Conservation (phyloP, 257 asterid species). For the Petunia secreta region DNA sequence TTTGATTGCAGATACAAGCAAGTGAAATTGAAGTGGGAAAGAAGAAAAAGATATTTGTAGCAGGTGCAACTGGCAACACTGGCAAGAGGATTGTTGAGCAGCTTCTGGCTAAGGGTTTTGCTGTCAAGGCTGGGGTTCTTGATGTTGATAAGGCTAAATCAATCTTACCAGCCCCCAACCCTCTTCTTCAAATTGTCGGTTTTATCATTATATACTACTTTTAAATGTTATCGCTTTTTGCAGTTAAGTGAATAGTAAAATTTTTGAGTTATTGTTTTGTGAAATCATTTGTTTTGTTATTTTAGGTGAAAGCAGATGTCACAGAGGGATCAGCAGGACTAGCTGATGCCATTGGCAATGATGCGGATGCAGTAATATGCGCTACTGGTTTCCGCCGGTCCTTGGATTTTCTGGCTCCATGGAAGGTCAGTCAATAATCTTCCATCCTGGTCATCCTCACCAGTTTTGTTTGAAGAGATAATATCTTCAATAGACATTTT, state of each 20-base stretch:
- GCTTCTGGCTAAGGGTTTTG: constrained; percentile 88
- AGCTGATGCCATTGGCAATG: constrained; percentile 83
- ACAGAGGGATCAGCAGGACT: constrained; percentile 79
- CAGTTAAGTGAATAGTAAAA: background rate
- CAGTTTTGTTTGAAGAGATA: too few relatives aligned
- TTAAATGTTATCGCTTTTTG: background rate
- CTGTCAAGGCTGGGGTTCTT: constrained; percentile 89
- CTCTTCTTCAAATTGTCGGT: constrained; percentile 82
- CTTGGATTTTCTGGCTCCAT: constrained; percentile 81
- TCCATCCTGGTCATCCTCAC: background rate
- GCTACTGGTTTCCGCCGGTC: constrained; percentile 90
- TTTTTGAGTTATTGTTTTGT: background rate
- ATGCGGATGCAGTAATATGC: constrained; percentile 93
- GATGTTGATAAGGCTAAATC: constrained; percentile 82
- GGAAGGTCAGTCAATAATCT: constrained; percentile 64
- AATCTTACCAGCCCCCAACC: constrained; percentile 57
- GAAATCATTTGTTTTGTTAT: constrained; percentile 4
- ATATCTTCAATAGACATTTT: too few relatives aligned
- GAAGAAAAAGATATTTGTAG: constrained; percentile 78
- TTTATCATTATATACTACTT: background rate
- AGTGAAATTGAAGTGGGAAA: constrained; percentile 57
- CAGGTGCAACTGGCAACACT: constrained; percentile 93
- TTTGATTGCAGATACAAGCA: constrained; percentile 60
- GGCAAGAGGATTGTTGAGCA: constrained; percentile 95
- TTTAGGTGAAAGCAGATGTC: constrained; percentile 90